Evolutionary conservation across 2,329 filamentous ascomycete species (phyloP).

Genomic region (Cladorrhinum sp.): DNA sequence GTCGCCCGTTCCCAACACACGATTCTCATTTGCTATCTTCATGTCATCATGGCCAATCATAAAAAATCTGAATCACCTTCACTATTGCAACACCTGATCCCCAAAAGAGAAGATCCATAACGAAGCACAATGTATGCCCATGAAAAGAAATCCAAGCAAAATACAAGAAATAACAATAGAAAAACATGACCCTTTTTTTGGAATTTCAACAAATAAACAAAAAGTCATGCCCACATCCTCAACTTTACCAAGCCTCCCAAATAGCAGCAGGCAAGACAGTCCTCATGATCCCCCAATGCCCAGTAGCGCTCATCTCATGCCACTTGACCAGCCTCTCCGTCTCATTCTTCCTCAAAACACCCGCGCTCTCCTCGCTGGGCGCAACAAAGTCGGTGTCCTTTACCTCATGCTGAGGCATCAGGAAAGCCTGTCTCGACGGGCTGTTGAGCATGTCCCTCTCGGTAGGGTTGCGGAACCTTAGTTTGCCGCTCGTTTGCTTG

Average conservation of each 20-base stretch:
- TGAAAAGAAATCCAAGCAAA: neutral
- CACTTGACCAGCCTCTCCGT: constrained; percentile 65
- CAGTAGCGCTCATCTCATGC: constrained; percentile 72
- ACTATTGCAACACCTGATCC: too few relatives aligned
- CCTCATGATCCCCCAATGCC: constrained; percentile 93
- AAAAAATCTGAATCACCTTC: too few relatives aligned
- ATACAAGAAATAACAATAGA: too few relatives aligned
- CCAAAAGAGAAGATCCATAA: too few relatives aligned
- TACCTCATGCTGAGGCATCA: constrained; percentile 72
- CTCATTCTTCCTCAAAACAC: constrained; percentile 59
- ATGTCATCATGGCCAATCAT: too few relatives aligned
- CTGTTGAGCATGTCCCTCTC: constrained; percentile 70
- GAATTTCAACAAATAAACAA: too few relatives aligned
- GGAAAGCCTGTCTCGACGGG: constrained; percentile 63
- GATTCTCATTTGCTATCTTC: too few relatives aligned
- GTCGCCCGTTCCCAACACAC: too few relatives aligned
- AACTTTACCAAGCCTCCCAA: constrained; percentile 82
- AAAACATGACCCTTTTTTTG: too few relatives aligned
- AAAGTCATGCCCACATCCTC: neutral
- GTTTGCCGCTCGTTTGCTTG: constrained; percentile 47
- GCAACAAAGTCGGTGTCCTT: constrained; percentile 48
- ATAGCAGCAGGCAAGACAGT: constrained; percentile 71
- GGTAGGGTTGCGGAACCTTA: constrained; percentile 65
- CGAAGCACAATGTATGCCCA: too few relatives aligned
- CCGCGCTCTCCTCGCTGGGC: constrained; percentile 38